Percentiles rank a stretch among this genome's conserved stretches.
These are phyloP conservation scores for Cercophora samala DNA, from an alignment of 495 filamentous ascomycete species.

Conservation along the genomic window DNA sequence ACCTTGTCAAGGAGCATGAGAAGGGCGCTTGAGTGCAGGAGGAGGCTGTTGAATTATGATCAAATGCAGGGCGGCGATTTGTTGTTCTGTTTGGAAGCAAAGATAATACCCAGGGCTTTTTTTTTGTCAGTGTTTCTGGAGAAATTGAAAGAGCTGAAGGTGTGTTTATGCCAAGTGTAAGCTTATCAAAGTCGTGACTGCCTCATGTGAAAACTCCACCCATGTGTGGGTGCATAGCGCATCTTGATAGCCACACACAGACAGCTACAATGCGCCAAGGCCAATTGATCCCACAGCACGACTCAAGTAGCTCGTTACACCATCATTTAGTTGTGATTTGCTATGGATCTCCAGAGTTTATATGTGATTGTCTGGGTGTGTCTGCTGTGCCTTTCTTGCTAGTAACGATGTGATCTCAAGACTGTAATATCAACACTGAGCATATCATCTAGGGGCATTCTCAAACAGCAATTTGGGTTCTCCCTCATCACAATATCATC, in stretches of 20 bases:
- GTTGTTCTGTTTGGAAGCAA: not conserved
- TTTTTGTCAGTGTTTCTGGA: not conserved
- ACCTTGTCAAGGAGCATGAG: conserved; percentile 25
- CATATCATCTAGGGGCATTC: too few species aligned
- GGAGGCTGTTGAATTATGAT: not conserved
- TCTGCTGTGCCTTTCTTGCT: too few species aligned
- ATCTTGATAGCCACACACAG: not conserved
- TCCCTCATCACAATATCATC: too few species aligned
- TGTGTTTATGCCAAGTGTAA: not conserved
- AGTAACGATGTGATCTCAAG: too few species aligned
- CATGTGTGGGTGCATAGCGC: not conserved
- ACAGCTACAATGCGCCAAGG: not conserved
- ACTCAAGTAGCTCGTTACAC: not conserved
- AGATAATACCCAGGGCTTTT: not conserved
- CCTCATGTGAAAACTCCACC: not conserved
- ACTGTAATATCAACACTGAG: too few species aligned
- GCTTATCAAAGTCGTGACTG: not conserved
- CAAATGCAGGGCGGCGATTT: not conserved
- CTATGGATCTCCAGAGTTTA: not conserved
- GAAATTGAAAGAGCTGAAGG: too few species aligned
- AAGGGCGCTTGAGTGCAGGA: not conserved
- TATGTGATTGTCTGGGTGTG: not conserved
- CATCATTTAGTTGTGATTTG: not conserved
- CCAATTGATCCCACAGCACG: not conserved
- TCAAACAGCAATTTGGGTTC: too few species aligned